These are phyloP conservation scores for Coemansia sp. DNA, from an alignment of 192 early-diverging fungal genomes.

Conservation along the genomic window DNA sequence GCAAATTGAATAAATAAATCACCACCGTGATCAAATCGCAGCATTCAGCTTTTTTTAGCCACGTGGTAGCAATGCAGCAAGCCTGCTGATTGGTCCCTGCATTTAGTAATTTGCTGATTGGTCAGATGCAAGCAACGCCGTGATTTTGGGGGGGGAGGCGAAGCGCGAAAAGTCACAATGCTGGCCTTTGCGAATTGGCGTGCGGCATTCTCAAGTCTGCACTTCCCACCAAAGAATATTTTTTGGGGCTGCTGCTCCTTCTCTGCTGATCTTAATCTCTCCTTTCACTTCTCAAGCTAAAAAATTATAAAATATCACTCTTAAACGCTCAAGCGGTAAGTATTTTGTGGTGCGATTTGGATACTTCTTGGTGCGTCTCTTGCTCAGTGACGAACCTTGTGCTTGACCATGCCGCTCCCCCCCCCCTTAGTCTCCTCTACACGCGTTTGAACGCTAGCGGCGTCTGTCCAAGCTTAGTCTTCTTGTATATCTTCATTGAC, in stretches of 20 bases:
- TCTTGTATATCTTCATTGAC: background rate
- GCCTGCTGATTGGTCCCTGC: background rate
- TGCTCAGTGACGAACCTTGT: background rate
- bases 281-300: constrained; percentile 23
- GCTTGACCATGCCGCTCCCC: background rate
- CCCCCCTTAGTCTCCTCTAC: background rate
- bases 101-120: constrained; percentile 8
- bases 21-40: background rate
- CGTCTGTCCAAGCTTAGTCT: background rate
- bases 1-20: no score
- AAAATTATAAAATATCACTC: constrained; percentile 30
- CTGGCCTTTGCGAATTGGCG: background rate
- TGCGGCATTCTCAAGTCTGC: background rate
- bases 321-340: constrained; percentile 22
- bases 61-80: background rate
- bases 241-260: constrained; percentile 8
- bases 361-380: background rate
- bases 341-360: background rate
- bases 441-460: background rate
- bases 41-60: background rate
- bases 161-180: background rate
- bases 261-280: constrained; percentile 40
- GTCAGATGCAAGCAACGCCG: background rate
- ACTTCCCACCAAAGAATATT: background rate
- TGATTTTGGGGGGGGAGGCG: constrained; percentile 13